A percentile compares a stretch with the other conserved stretches of the same genome.
phyloP scores from a whole-genome alignment of 441 rosid species.

The Cnidoscolus chayamansa region DNA sequence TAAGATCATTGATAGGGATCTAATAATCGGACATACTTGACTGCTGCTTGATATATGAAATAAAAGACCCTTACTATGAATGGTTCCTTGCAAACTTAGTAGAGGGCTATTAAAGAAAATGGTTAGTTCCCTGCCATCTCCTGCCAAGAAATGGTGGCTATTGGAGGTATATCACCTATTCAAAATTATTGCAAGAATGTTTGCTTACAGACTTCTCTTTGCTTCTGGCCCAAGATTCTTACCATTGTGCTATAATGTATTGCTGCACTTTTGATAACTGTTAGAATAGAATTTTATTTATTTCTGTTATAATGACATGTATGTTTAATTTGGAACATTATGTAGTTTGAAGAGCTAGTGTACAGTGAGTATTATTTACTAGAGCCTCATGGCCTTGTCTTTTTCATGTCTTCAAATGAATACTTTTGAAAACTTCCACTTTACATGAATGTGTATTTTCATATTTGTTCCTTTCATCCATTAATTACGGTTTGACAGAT shows the following conservation, averaged over 20 bases:
- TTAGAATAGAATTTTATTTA: neutral
- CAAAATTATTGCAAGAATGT: neutral
- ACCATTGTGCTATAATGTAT: neutral
- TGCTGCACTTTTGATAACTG: neutral
- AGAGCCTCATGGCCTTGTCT: neutral
- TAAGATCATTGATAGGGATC: neutral
- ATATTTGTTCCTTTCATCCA: neutral
- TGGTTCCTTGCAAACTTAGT: neutral
- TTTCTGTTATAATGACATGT: neutral
- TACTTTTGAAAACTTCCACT: neutral
- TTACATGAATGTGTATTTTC: neutral
- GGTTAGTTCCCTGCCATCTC: neutral
- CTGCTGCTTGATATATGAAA: neutral
- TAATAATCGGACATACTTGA: neutral
- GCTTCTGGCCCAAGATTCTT: neutral
- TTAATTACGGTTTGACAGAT: neutral
- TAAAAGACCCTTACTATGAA: neutral
- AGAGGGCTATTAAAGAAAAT: neutral
- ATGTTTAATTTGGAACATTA: neutral
- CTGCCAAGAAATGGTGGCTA: neutral
- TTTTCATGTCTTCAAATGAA: neutral
- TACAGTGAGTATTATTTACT: neutral
- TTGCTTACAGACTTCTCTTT: neutral
- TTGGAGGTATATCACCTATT: neutral
- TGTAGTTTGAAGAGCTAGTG: neutral